Conservation (phyloP, 768 basidiomycete genomes). For the Steccherinum ochraceum region DNA sequence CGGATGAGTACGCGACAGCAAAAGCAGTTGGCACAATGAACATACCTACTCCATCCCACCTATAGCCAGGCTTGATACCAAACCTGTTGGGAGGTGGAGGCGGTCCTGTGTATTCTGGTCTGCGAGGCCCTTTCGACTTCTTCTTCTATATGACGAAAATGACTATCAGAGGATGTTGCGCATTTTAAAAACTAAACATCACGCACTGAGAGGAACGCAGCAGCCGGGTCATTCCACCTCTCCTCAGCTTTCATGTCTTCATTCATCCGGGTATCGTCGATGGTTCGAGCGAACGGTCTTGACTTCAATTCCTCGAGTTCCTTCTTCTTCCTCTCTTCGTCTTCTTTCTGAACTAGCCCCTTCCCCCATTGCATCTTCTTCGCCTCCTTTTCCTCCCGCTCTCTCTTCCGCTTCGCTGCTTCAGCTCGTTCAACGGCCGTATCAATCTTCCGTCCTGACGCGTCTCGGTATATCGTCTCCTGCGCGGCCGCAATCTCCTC, state of each 20-base stretch:
- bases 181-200: conserved; percentile 2
- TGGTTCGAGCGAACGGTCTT: conserved; percentile 68
- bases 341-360: conserved; percentile 84
- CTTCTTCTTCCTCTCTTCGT: conserved; percentile 56
- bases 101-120: conserved; percentile 83
- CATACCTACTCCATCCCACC: conserved; percentile 98
- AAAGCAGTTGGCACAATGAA: neutral
- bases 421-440: conserved; percentile 81
- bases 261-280: conserved; percentile 82
- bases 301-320: conserved; percentile 65
- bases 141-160: conserved; percentile 50
- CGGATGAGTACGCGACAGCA: conserved; percentile 3
- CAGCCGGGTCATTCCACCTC: conserved; percentile 97
- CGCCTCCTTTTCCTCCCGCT: conserved; percentile 80
- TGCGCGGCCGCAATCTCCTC: conserved; percentile 60
- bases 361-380: conserved; percentile 98
- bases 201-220: conserved; percentile 85
- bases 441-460: conserved; percentile 83
- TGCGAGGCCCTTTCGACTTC: conserved; percentile 63
- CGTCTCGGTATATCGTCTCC: conserved; percentile 93
- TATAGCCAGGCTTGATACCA: conserved; percentile 88
- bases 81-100: conserved; percentile 93
- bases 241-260: conserved; percentile 75
- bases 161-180: neutral
- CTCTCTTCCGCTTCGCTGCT: conserved; percentile 72